Evolutionary conservation across 2,329 filamentous ascomycete genomes (phyloP), one percentile per base, ranked within the genome.

Genomic region (Clarireedia monteithiana): DNA sequence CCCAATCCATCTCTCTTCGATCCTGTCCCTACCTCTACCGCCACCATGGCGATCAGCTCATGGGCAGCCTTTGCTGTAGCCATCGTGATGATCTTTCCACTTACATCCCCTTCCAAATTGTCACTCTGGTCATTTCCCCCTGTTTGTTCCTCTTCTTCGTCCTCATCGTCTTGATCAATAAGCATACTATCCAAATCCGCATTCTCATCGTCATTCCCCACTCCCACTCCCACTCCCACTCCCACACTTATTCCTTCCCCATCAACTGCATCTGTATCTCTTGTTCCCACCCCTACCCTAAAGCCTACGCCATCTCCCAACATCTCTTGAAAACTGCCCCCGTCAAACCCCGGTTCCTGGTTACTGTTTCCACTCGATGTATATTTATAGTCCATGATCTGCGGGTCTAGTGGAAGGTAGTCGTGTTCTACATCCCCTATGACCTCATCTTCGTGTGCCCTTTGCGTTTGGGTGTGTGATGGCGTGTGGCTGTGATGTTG

Each of bases 391-490:
- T 77, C 73, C 74, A 84, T 83, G 48, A 85, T 81, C 39, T 81
- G 80, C 2, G 82, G 81, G 58, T 85, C 82, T 15, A 44, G 74
- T 2, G 81, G 80, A 68, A 84, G 73, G 44, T 78, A 68, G 23
- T 64, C 61, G 23, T 62, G 52, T 15, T 60, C 40, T 14, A 9
- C 17, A 9, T n/a, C 39, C 17, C n/a, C 20, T n/a, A 17, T 20
- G 20, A 17, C 20, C 10, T n/a, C 20, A 42, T 42, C 39, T 59
- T 58, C 14, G 27, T 36, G 20, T 45, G 4, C 42, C 51, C 30
- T 26, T 27, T 34, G 20, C 23, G 39, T 53, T 24, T 27, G 42
- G 7, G 6, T 46, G 50, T 17, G 26, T 26, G 6, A 38, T 48
- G 26, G 39, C n/a, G 12, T 55, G 39, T 27, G 52, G 39, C 24